Evolutionary conservation across 331 rosid genomes (phyloP).

Genomic region (Acacia pycnantha): DNA sequence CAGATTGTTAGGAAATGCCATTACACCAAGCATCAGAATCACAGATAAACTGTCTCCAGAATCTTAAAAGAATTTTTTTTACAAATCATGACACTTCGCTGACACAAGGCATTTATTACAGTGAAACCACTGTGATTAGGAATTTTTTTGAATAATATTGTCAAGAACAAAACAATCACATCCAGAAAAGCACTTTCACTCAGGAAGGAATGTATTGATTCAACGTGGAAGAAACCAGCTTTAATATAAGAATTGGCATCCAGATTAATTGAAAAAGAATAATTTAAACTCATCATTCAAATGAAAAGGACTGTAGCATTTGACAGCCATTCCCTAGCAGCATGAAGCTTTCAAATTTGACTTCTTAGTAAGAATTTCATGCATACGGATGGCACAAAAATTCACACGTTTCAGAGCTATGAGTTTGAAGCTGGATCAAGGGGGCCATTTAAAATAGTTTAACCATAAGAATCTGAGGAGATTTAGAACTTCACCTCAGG

Average conservation of each 20-base stretch:
- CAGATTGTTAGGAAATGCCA: slow-evolving; percentile 11
- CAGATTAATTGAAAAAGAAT: not conserved
- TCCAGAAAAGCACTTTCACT: slow-evolving; percentile 6
- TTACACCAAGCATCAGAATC: slow-evolving; percentile 6
- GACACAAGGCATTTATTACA: not conserved
- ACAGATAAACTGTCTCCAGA: not conserved
- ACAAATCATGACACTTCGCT: not conserved
- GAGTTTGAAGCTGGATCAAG: slow-evolving; percentile 30
- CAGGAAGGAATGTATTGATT: not conserved
- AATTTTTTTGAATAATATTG: not conserved
- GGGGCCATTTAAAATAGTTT: slow-evolving; percentile 33
- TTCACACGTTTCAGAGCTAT: slow-evolving; percentile 27
- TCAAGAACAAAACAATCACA: slow-evolving; percentile 13
- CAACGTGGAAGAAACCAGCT: not conserved
- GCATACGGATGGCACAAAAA: slow-evolving; percentile 29
- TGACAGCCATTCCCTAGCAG: slow-evolving; percentile 37
- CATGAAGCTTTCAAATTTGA: slow-evolving; percentile 34
- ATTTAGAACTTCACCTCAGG: slow-evolving; percentile 56
- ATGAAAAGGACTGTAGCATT: slow-evolving; percentile 18
- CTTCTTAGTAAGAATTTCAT: slow-evolving; percentile 26
- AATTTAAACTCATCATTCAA: slow-evolving; percentile 20
- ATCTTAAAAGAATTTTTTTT: not conserved
- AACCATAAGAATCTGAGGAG: slow-evolving; percentile 27
- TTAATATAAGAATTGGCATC: slow-evolving; percentile 21
- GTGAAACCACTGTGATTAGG: slow-evolving; percentile 16